A percentile compares a stretch with the other conserved stretches of the same genome.
phyloP scores from a whole-genome alignment of 163 green algal genomes.

The Volvox carteri region DNA sequence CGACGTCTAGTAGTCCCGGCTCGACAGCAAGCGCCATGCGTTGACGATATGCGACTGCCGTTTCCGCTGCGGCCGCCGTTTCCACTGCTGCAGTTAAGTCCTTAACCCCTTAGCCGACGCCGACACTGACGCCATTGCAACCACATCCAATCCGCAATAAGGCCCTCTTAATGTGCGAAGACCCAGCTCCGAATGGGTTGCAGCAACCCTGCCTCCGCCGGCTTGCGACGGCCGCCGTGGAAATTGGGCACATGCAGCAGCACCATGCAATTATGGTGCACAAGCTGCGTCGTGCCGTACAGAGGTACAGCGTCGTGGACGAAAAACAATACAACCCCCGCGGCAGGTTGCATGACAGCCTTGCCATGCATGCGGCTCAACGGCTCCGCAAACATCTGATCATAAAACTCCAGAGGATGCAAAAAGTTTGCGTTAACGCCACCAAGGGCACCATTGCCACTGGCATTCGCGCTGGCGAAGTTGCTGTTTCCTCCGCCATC shows the following conservation, averaged over 20 bases:
- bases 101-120: no score
- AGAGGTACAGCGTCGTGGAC: neutral
- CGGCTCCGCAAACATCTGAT: neutral
- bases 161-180: no score
- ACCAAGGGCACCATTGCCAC: neutral
- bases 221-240: neutral
- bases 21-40: no score
- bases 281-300: neutral
- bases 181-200: neutral
- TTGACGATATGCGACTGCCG: no score
- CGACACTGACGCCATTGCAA: no score
- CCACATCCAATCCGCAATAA: no score
- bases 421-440: neutral
- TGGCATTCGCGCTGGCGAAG: neutral
- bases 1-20: no score
- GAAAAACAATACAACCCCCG: conserved; percentile 4
- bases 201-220: neutral
- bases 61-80: no score
- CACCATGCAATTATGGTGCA: neutral
- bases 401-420: conserved; percentile 4
- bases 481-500: no score
- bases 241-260: conserved; percentile 25
- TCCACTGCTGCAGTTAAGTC: no score
- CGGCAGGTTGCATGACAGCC: neutral
- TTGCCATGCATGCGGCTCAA: neutral